Percentiles rank a stretch among this genome's conserved stretches.
These are phyloP conservation scores for Botrytis medusae DNA, from an alignment of 2,329 filamentous ascomycete species.

Conservation along the genomic window DNA sequence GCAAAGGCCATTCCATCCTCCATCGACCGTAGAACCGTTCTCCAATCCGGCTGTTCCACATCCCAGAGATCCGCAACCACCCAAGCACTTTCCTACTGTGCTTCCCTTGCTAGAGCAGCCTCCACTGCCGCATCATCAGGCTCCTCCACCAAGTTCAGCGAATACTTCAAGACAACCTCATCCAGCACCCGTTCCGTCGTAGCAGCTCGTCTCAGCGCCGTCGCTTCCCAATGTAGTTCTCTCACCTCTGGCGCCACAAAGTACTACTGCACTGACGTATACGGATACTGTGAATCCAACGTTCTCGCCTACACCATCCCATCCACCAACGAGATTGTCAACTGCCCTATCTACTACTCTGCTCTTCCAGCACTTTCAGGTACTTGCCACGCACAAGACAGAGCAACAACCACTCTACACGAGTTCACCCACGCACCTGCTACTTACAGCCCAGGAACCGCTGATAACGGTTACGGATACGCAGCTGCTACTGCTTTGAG, in stretches of 20 bases:
- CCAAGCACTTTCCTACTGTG: constrained; percentile 54
- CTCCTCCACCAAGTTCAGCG: constrained; percentile 49
- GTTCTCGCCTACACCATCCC: constrained; percentile 64
- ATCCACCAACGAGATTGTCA: constrained; percentile 54
- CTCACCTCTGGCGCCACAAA: constrained; percentile 48
- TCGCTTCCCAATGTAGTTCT: constrained; percentile 56
- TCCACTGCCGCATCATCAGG: constrained; percentile 52
- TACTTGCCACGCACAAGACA: constrained; percentile 63
- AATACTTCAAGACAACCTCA: constrained; percentile 64
- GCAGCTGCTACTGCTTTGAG: constrained; percentile 47
- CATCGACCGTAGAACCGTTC: constrained; percentile 50
- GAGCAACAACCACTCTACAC: constrained; percentile 63
- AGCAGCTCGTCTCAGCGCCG: constrained; percentile 50
- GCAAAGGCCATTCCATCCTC: constrained; percentile 41
- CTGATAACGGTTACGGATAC: constrained; percentile 61
- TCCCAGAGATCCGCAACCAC: constrained; percentile 40
- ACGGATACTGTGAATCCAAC: constrained; percentile 49
- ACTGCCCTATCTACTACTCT: constrained; percentile 61
- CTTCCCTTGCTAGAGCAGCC: constrained; percentile 53
- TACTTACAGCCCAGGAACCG: constrained; percentile 54
- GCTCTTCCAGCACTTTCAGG: constrained; percentile 49
- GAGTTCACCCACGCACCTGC: constrained; percentile 63
- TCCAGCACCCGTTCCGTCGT: constrained; percentile 50
- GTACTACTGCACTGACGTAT: constrained; percentile 60
- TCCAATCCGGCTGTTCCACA: constrained; percentile 56